Conservation (phyloP, 1,139 yeast species). For the Chernovozyma aurita region DNA sequence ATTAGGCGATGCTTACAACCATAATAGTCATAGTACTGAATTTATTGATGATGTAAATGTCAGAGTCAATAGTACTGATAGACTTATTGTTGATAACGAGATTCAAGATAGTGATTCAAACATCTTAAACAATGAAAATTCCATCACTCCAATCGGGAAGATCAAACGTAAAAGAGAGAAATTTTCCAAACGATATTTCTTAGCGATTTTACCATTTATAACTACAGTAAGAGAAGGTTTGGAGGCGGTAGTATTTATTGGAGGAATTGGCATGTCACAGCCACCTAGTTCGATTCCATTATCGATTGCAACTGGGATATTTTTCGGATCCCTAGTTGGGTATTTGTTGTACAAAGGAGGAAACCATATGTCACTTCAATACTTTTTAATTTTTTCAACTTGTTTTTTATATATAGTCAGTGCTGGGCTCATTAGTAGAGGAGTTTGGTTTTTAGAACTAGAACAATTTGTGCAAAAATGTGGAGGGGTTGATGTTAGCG, state of each 20-base stretch:
- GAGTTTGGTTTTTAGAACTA: constrained; percentile 85
- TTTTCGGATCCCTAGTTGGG: constrained; percentile 34
- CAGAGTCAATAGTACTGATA: not conserved
- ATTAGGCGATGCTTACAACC: constrained; percentile 36
- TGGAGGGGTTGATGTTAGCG: constrained; percentile 85
- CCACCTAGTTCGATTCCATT: constrained; percentile 38
- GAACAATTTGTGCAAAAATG: constrained; percentile 60
- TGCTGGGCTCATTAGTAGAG: constrained; percentile 50
- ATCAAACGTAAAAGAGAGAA: constrained; percentile 6
- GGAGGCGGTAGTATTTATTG: constrained; percentile 46
- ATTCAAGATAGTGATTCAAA: constrained; percentile 11
- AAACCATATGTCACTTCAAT: constrained; percentile 37
- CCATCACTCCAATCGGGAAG: not conserved
- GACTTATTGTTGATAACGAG: not conserved
- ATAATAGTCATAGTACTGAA: too few species aligned
- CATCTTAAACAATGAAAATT: not conserved
- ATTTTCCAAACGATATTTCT: constrained; percentile 29
- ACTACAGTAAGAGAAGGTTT: constrained; percentile 46
- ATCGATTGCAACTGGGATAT: constrained; percentile 33
- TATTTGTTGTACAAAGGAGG: constrained; percentile 38
- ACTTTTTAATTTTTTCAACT: constrained; percentile 37
- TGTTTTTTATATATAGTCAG: constrained; percentile 41
- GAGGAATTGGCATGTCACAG: constrained; percentile 42
- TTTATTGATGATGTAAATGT: not conserved
- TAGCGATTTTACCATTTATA: constrained; percentile 39